Base-by-base conservation (phyloP, 306 rosid genomes). In the Sicyos edulis region DNA sequence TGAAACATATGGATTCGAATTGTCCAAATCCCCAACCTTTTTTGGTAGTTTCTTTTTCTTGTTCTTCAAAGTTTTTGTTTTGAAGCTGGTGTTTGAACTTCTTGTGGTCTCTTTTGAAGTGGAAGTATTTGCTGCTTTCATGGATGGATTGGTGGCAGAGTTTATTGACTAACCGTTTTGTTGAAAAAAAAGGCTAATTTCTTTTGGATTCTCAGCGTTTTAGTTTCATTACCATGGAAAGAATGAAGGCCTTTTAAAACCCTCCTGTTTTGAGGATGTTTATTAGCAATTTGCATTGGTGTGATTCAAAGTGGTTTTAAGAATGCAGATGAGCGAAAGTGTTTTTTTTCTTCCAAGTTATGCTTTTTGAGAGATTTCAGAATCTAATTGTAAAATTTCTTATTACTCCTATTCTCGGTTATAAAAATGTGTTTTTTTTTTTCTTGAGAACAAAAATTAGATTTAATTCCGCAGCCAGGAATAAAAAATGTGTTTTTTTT, bases 21-120 rank as follows among this genome's bases (percentile, higher is more conserved):
- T 15, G 17, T 51, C 54, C 54, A 51, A 51, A 51, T 51, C 54
- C 15, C 54, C 8, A 1, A 51, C 19, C n/a, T 2, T 51, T 15
- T 49, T 14, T 21, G 4, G 20, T 55, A 9, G 7, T 19, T 20
- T 56, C 5, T 15, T 14, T 59, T 13, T 26, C 7, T 5, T 12
- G 5, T 4, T 15, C 8, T 6, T 7, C 7, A 6, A 54, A 54
- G 4, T n/a, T 54, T 14, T 7, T 60, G 45, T 60, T 37, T 37
- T 37, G 66, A 60, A 60, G 66, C 45, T 14, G 66, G 66, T 29
- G 65, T 59, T 59, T 24, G 64, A 7, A 24, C n/a, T 58, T 24
- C 17, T 58, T 58, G 60, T 54, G 0, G 7, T 10, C 26, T 55
- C 32, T 56, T 56, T 17, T 54, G 3, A 57, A 57, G 16, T 11